A percentile compares a stretch with the other conserved stretches of the same genome.
phyloP scores from a whole-genome alignment of 768 basidiomycete species.

The Pleurotus salmoneostramineus region DNA sequence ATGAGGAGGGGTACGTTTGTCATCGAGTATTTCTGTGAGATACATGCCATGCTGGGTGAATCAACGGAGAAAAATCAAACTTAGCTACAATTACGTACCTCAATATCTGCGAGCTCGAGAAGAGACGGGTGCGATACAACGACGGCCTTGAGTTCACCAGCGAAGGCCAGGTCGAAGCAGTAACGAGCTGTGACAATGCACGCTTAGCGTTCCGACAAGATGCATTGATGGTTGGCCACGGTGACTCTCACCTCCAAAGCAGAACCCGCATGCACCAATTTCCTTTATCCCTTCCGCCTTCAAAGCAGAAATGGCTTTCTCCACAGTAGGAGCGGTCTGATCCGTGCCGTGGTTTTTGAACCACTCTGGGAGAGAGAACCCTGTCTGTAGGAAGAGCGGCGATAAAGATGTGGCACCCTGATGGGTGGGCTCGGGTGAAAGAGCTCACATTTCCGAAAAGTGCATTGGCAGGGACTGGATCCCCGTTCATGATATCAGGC shows the following conservation, averaged over 20 bases:
- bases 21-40: conserved; percentile 39
- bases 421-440: neutral
- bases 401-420: neutral
- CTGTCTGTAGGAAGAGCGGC: conserved; percentile 12
- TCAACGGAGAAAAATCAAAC: neutral
- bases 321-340: conserved; percentile 41
- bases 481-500: conserved; percentile 40
- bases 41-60: neutral
- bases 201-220: neutral
- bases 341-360: conserved; percentile 33
- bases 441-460: conserved; percentile 25
- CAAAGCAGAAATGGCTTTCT: conserved; percentile 55
- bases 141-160: conserved; percentile 42
- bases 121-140: conserved; percentile 60
- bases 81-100: conserved; percentile 26
- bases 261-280: conserved; percentile 65
- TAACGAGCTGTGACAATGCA: conserved; percentile 37
- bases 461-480: conserved; percentile 32
- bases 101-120: conserved; percentile 59
- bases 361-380: conserved; percentile 41
- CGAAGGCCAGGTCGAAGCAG: conserved; percentile 60
- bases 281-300: conserved; percentile 53
- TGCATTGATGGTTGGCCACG: too few species aligned
- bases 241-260: conserved; percentile 53
- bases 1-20: conserved; percentile 59